Base-by-base conservation (phyloP, 208 protist species). In the Borovskyia barvae region DNA sequence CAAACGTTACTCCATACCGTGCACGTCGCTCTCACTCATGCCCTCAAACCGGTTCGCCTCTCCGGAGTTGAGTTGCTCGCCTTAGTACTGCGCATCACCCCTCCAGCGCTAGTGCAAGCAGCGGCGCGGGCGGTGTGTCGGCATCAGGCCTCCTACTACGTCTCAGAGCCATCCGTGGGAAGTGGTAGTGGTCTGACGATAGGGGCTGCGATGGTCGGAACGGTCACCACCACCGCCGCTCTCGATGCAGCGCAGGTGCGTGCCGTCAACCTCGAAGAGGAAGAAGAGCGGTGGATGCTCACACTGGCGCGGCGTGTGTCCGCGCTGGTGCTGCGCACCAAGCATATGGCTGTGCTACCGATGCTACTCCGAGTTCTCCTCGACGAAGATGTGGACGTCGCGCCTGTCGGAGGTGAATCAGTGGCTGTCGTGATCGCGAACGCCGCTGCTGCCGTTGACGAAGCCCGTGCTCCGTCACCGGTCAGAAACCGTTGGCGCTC, bases 21-120 rank as follows among this genome's bases (percentile, higher is more conserved):
- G 6, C 71, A 89, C 61, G 66, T 92, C 4, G 55, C 75, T 26
- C 59, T 92, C 20, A 92, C 85, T 9, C 85, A 92, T 49, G 85
- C 81, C 14, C 62, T 92, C 64, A 49, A 69, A 33, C 49, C 71
- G 2, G 85, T 92, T 22, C 81, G 81, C 12, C 46, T 77, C 30
- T 51, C 64, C 12, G 85, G 75, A 11, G 69, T 89, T 14, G 75
- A 87, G 67, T 64, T 92, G 33, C 57, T 89, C 42, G 47, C 68
- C 28, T 42, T 82, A 9, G 46, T 88, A 5, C 55, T 92, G 28
- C 49, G 36, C 14, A 42, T 70, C 20, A 46, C 60, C 26, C 62
- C 62, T 28, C 50, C 66, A 4, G 39, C 36, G 19, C 46, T 66
- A 25, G 46, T 71, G 25, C 58, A 50, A 3, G 48, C 30, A 7